These are phyloP conservation scores for Alternaria infectoria DNA, from an alignment of 2,329 filamentous ascomycete genomes.

Conservation along the genomic window DNA sequence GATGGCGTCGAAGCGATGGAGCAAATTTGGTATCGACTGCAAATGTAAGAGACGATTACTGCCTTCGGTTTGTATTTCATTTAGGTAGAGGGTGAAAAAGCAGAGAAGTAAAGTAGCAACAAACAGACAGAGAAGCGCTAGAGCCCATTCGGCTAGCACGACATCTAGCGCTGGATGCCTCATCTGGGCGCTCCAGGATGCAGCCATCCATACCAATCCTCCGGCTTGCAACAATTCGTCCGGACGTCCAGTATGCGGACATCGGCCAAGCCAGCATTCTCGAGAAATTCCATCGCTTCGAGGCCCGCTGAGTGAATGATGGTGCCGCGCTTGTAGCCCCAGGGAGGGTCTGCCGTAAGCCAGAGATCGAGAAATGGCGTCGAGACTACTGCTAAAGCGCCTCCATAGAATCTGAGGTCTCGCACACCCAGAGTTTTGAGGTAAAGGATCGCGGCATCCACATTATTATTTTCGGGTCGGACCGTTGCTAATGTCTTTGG, in stretches of 20 bases:
- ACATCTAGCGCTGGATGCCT: background rate
- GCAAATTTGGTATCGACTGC: background rate
- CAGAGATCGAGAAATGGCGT: background rate
- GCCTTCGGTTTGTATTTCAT: background rate
- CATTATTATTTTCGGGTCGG: background rate
- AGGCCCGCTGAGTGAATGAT: background rate
- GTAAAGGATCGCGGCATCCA: background rate
- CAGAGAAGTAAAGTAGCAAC: no score
- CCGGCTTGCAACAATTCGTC: background rate
- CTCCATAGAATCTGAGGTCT: background rate
- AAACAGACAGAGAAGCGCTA: background rate
- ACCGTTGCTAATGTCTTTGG: background rate
- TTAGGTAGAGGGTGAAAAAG: no score
- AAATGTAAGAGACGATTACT: no score
- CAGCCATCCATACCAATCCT: background rate
- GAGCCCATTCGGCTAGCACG: background rate
- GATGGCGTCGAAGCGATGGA: background rate
- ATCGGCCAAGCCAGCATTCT: background rate
- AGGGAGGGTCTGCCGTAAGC: background rate
- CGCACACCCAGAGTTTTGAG: background rate
- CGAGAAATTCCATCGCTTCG: background rate
- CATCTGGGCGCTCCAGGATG: background rate
- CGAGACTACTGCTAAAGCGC: background rate
- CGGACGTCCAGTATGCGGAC: background rate
- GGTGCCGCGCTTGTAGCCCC: background rate